These are phyloP conservation scores for Thelephora aurantiotincta DNA, from an alignment of 768 basidiomycete species.

Conservation along the genomic window DNA sequence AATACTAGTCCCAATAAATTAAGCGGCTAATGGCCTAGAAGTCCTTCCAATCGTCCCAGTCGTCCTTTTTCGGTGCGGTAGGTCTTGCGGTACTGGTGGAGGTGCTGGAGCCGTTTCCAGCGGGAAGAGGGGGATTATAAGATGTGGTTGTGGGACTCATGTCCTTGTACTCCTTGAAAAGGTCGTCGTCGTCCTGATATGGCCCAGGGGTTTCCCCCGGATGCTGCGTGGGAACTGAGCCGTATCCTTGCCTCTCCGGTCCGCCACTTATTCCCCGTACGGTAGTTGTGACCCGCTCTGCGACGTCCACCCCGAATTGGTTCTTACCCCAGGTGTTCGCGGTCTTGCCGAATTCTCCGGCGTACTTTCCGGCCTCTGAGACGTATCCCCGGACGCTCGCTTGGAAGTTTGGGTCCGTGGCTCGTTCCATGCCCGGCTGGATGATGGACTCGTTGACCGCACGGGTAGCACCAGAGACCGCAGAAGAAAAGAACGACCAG, in stretches of 20 bases:
- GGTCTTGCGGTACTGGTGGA: slow-evolving; percentile 8
- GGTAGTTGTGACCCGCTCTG: slow-evolving; percentile 51
- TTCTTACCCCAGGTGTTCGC: slow-evolving; percentile 70
- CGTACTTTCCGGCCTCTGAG: slow-evolving; percentile 49
- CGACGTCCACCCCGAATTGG: slow-evolving; percentile 78
- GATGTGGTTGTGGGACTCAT: not conserved
- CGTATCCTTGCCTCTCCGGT: slow-evolving; percentile 31
- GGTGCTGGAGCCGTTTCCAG: slow-evolving; percentile 7
- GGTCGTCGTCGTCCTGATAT: slow-evolving; percentile 49
- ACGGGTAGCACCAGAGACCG: slow-evolving; percentile 64
- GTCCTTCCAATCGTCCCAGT: slow-evolving; percentile 37
- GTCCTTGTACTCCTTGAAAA: slow-evolving; percentile 36
- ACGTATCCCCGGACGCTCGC: slow-evolving; percentile 63
- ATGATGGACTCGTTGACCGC: slow-evolving; percentile 79
- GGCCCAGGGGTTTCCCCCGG: slow-evolving; percentile 45
- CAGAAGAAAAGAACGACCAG: slow-evolving; percentile 90
- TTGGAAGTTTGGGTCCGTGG: slow-evolving; percentile 69
- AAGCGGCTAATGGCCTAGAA: slow-evolving; percentile 17
- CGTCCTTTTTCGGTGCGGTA: slow-evolving; percentile 18
- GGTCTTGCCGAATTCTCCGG: slow-evolving; percentile 41
- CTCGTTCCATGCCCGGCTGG: slow-evolving; percentile 76
- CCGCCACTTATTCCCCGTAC: slow-evolving; percentile 41
- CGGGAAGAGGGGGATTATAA: slow-evolving; percentile 2
- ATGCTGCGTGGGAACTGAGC: slow-evolving; percentile 21
- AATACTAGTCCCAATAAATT: not conserved